phyloP scores from a whole-genome alignment of 2,329 filamentous ascomycete genomes.

The Leptographium procerum region DNA sequence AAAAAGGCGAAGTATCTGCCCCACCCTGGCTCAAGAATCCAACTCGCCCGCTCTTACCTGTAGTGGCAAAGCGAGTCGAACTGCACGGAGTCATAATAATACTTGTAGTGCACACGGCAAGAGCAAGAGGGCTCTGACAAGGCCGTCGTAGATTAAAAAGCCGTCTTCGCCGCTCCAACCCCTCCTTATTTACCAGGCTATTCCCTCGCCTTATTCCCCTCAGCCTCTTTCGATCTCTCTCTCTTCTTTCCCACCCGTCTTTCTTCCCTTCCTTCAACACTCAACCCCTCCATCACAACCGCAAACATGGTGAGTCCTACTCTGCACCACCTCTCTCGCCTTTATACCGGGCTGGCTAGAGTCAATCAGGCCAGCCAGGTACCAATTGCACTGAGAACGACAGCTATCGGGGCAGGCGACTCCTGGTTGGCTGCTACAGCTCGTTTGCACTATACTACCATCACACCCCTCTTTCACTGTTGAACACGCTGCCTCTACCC shows the following conservation, averaged over 20 bases:
- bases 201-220: not conserved
- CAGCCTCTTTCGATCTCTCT: not conserved
- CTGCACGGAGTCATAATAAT: not conserved
- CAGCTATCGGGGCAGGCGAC: not conserved
- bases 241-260: not conserved
- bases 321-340: not conserved
- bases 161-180: constrained; percentile 6
- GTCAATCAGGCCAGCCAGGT: not conserved
- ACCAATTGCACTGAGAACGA: not conserved
- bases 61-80: not conserved
- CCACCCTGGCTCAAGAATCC: not conserved
- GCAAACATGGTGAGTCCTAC: constrained; percentile 11
- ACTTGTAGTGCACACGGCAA: not conserved
- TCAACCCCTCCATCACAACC: not conserved
- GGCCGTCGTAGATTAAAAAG: constrained; percentile 9
- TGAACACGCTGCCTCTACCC: not conserved
- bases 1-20: constrained; percentile 4
- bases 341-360: too few relatives aligned
- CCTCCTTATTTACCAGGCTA: not conserved
- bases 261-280: not conserved
- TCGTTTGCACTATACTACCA: not conserved
- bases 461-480: not conserved
- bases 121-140: not conserved
- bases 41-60: not conserved
- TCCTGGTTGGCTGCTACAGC: too few relatives aligned